Conservation (phyloP, 148 eudicot genomes). For the Vaccinium corymbosum region DNA sequence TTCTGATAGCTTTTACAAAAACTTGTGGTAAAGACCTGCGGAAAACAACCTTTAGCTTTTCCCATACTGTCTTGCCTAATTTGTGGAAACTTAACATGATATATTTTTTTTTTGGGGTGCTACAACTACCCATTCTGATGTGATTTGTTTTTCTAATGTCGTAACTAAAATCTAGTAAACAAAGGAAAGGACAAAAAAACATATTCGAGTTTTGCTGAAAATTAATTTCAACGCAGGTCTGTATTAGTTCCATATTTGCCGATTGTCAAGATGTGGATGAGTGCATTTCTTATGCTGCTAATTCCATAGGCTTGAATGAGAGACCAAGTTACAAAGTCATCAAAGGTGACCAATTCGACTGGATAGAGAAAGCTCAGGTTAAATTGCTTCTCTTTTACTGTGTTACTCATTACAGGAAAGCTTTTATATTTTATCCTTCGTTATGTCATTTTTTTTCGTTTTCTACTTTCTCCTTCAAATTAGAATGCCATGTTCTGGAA, state of each 20-base stretch:
- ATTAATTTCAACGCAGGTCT: constrained; percentile 48
- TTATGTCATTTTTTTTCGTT: neutral
- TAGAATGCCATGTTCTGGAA: neutral
- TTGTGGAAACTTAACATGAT: neutral
- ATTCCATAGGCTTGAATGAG: constrained; percentile 76
- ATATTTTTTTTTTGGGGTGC: neutral
- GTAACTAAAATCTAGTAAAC: neutral
- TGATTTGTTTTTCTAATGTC: neutral
- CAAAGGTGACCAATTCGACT: constrained; percentile 68
- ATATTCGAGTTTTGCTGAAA: neutral
- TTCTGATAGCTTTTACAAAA: neutral
- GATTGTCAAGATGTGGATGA: constrained; percentile 55
- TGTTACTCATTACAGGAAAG: neutral
- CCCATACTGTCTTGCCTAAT: neutral
- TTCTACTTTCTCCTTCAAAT: neutral
- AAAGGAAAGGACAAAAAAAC: neutral
- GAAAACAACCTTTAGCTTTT: neutral
- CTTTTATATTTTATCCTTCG: neutral
- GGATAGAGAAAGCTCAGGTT: constrained; percentile 86
- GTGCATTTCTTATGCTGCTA: constrained; percentile 72
- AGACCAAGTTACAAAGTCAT: constrained; percentile 62
- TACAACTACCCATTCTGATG: neutral
- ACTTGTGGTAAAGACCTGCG: neutral
- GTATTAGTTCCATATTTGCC: constrained; percentile 65
- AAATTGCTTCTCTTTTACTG: constrained; percentile 9